These are phyloP conservation scores for Termitomyces sp. DNA, from an alignment of 768 basidiomycete genomes.

Conservation along the genomic window DNA sequence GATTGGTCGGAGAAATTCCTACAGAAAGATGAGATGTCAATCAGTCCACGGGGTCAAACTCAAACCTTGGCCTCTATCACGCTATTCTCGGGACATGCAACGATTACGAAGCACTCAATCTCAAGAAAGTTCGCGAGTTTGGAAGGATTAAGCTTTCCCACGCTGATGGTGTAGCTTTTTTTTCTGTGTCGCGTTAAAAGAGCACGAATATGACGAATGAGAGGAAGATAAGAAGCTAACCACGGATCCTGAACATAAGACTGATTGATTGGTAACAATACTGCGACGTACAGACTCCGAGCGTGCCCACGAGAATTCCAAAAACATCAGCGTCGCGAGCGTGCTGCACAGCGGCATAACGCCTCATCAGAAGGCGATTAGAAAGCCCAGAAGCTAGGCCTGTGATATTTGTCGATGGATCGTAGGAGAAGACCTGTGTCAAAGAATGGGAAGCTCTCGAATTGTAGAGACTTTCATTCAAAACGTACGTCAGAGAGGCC, in stretches of 20 bases:
- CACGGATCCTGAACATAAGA: background rate
- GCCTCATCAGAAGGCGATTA: constrained; percentile 83
- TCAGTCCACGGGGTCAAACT: background rate
- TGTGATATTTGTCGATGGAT: constrained; percentile 49
- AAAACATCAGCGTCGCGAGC: constrained; percentile 93
- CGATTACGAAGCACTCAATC: constrained; percentile 92
- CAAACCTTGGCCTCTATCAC: constrained; percentile 68
- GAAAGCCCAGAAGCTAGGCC: constrained; percentile 64
- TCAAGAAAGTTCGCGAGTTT: constrained; percentile 96
- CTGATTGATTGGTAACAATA: background rate
- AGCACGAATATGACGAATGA: constrained; percentile 78
- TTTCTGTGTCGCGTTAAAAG: constrained; percentile 66
- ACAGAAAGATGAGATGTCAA: background rate
- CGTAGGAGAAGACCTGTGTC: constrained; percentile 71
- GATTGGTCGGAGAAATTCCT: constrained; percentile 92
- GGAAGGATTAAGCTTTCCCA: constrained; percentile 92
- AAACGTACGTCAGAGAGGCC: constrained; percentile 51
- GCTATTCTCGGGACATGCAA: constrained; percentile 93
- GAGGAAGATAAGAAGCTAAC: constrained; percentile 78
- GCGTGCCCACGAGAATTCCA: constrained; percentile 92
- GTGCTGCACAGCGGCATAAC: constrained; percentile 83
- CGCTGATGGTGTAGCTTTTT: constrained; percentile 93
- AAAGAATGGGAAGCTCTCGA: background rate
- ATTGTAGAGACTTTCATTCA: background rate
- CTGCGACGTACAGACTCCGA: constrained; percentile 70